phyloP scores from a whole-genome alignment of 2,329 filamentous ascomycete species.

The Nakataea oryzae region DNA sequence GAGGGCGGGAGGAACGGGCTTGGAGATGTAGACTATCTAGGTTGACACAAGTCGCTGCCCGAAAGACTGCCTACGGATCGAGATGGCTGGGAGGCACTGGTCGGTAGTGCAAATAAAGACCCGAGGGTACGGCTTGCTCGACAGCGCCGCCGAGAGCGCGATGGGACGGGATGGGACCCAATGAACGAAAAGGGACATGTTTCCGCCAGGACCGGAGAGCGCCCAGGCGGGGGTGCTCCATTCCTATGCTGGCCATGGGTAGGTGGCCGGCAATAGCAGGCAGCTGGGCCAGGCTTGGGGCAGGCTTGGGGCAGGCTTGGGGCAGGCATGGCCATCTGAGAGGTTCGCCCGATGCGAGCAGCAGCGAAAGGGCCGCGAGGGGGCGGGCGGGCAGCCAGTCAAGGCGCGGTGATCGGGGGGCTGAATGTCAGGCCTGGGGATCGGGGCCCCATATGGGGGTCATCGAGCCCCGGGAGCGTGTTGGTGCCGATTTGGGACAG shows the following conservation, averaged over 20 bases:
- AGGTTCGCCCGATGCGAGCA: no score
- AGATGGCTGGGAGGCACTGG: background rate
- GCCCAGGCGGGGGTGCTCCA: background rate
- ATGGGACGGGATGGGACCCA: background rate
- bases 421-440: background rate
- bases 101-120: background rate
- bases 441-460: background rate
- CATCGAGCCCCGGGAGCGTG: background rate
- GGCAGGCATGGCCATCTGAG: no score
- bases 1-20: background rate
- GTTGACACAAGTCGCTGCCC: background rate
- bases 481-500: background rate
- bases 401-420: background rate
- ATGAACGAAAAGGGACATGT: background rate
- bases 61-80: background rate
- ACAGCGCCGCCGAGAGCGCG: background rate
- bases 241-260: background rate
- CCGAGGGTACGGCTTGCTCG: background rate
- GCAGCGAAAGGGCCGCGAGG: no score
- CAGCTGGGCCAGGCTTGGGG: no score
- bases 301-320: no score
- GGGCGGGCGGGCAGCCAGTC: background rate
- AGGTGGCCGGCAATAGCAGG: background rate
- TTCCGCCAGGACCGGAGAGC: background rate
- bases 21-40: background rate